phyloP scores from a whole-genome alignment of 305 asterid species.

The Fraxinus velutina region DNA sequence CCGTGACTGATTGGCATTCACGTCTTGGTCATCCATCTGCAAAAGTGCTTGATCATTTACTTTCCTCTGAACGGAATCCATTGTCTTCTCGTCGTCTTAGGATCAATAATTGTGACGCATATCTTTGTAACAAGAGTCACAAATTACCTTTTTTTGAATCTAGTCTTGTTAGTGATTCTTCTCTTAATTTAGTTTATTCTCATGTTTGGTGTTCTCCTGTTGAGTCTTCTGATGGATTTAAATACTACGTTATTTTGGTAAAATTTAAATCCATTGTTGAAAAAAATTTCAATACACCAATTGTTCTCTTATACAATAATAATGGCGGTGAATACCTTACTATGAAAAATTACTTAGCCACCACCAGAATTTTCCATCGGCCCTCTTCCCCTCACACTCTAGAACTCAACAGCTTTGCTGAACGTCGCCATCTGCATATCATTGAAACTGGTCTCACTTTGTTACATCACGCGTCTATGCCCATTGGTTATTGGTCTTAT shows the following conservation, averaged over 20 bases:
- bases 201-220: not conserved
- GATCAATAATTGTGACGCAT: not conserved
- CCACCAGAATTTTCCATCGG: not conserved
- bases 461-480: not conserved
- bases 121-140: not conserved
- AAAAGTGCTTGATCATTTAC: not conserved
- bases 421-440: not conserved
- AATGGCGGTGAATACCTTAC: not conserved
- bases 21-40: too few species aligned
- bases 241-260: not conserved
- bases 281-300: not conserved
- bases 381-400: not conserved
- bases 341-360: not conserved
- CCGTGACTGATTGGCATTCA: too few species aligned
- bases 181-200: not conserved
- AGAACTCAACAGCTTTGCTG: not conserved
- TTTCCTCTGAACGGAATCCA: not conserved
- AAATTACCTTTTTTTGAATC: not conserved
- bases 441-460: not conserved
- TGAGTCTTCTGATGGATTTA: not conserved
- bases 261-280: not conserved
- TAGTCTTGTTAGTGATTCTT: not conserved
- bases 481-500: not conserved
- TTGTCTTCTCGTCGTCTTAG: not conserved
- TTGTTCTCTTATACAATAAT: not conserved